Base-by-base conservation (phyloP, 2,329 filamentous ascomycete genomes). In the Ophiostoma perfectum region DNA sequence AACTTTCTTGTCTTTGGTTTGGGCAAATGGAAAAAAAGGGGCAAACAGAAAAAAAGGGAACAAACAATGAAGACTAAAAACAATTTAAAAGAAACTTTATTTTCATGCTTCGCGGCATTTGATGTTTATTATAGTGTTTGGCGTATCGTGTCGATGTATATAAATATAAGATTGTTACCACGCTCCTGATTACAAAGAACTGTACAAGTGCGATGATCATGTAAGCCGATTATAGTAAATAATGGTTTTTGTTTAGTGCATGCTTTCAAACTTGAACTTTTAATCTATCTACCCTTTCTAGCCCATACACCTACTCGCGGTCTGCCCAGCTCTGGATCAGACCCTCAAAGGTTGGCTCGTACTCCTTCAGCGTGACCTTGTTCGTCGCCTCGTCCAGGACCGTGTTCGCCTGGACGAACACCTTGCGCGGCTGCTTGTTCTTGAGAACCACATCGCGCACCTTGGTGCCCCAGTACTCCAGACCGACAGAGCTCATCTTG, bases 361-460 rank as follows among this genome's bases (percentile, higher is more conserved):
- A 97, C 80, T 97, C 92, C 80, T 89, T 91, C 78, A 97, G 79
- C 14, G 82, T 84, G 42, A 96, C 91, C 76, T 88, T 85, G 69
- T 90, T 91, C 0, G 84, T 86, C 12, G 84, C 80, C 76, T 86
- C 84, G 71, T 90, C 86, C 55, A 95, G 76, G 68, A 88, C 84
- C 0, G 94, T 97, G 78, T 96, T 98, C 70, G 92, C 92, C 81
- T 97, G 93, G 67, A 97, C 92, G 80, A 96, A 97, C 62, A 97
- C 89, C 82, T 93, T 93, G 70, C 90, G 82, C n/a, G 91, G 90
- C 78, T 91, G 90, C 80, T 92, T 92, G 78, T 91, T 90, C 74
- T 84, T 82, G 58, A 94, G 78, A 38, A 94, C 90, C 70, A 91
- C 85, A 64, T 90, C 86, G 68, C 94, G 84, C 39, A 97, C 86